Base-by-base conservation (phyloP, 768 basidiomycete species). In the Bullera alba region DNA sequence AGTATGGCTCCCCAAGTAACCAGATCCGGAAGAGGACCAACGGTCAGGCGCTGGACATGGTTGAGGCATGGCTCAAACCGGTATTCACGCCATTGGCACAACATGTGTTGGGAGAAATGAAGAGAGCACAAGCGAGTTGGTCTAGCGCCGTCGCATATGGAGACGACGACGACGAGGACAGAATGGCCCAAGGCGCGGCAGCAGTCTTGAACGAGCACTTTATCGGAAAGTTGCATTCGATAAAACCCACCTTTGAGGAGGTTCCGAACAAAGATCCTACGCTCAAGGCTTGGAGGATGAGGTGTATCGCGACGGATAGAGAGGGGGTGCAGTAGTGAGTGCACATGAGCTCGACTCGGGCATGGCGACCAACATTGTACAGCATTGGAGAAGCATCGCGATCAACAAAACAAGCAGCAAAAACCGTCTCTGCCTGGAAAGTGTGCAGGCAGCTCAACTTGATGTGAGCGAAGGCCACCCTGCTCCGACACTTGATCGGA, bases 181-280 rank as follows among this genome's bases (percentile, higher is more conserved):
- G 54, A 21, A 8, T 21, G 7, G 53, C 62, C 1, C 21, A 38
- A 12, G 65, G 65, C 10, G 57, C 65, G 1, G 45, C 36, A 26
- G 57, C 63, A 15, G 50, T 37, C 19, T 49, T 67, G 21, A 67
- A 64, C 48, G 49, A 64, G 38, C 53, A 61, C 38, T 60, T 57
- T 28, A 57, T 44, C 3, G 27, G 5, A n/a, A 59, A 59, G 30
- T n/a, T n/a, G n/a, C n/a, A n/a, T n/a, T n/a, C n/a, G n/a, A n/a
- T n/a, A n/a, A n/a, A n/a, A n/a, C n/a, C n/a, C n/a, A n/a, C n/a
- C n/a, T n/a, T n/a, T n/a, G 38, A 51, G 23, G 55, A 50, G 1
- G 53, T 37, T 21, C 65, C 21, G 42, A 37, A 7, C 64, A 63
- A 8, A 34, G 32, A 8, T 48, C 23, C 26, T 6, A 32, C 17